phyloP scores from a whole-genome alignment of 495 filamentous ascomycete species.

The Tirmania nivea region DNA sequence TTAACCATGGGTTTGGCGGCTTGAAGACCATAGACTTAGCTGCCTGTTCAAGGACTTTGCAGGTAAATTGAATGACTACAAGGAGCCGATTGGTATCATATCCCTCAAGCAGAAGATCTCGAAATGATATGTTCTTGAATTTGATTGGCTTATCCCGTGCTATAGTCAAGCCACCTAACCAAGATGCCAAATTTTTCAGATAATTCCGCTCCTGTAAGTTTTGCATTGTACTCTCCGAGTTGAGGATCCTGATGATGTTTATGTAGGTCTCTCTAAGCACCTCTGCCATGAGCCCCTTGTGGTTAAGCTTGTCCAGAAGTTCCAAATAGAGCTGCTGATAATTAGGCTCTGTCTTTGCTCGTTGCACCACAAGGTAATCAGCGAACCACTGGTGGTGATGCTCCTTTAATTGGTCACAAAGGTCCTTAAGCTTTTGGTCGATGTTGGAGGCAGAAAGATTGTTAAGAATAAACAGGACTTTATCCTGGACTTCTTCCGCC shows the following conservation, averaged over 20 bases:
- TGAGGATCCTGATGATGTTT: conserved; percentile 63
- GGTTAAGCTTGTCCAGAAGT: conserved; percentile 60
- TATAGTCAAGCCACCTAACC: conserved; percentile 84
- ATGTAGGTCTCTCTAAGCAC: conserved; percentile 85
- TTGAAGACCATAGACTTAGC: conserved; percentile 72
- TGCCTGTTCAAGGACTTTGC: conserved; percentile 74
- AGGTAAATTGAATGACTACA: conserved; percentile 86
- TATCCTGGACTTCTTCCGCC: conserved; percentile 64
- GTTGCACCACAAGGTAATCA: conserved; percentile 81
- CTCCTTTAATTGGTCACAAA: conserved; percentile 54
- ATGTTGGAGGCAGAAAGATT: conserved; percentile 83
- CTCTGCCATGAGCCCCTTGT: conserved; percentile 59
- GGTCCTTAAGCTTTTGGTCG: conserved; percentile 53
- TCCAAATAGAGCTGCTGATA: conserved; percentile 84
- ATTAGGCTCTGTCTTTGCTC: conserved; percentile 89
- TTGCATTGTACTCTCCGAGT: conserved; percentile 62
- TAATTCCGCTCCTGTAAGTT: conserved; percentile 62
- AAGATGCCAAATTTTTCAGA: conserved; percentile 74
- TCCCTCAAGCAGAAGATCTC: conserved; percentile 78
- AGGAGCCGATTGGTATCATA: conserved; percentile 73
- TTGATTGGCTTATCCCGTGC: conserved; percentile 90
- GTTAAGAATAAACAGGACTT: conserved; percentile 87
- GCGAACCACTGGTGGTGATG: conserved; percentile 92
- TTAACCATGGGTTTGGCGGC: conserved; percentile 89
- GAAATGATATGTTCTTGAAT: conserved; percentile 91